Evolutionary conservation across 257 asterid species (phyloP).

Genomic region (Nicotiana attenuata): DNA sequence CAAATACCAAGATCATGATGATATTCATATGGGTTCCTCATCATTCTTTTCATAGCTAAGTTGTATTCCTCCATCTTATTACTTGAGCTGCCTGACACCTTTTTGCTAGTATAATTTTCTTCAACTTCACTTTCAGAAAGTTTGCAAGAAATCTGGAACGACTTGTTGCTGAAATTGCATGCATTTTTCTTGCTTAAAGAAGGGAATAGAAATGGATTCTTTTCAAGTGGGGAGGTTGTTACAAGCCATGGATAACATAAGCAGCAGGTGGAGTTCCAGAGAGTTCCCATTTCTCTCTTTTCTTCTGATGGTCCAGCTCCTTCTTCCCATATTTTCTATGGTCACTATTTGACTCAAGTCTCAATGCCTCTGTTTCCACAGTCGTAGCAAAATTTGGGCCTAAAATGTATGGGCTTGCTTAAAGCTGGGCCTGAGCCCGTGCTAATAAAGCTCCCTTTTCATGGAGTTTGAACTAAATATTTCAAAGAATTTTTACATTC

Average conservation of each 20-base stretch:
- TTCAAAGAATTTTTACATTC: no score
- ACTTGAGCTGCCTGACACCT: slow-evolving; percentile 9
- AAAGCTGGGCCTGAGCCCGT: not conserved
- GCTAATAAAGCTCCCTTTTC: no score
- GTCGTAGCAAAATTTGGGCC: not conserved
- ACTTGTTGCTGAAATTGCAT: slow-evolving; percentile 7
- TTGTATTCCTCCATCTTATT: slow-evolving; percentile 68
- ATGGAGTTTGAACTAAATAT: no score
- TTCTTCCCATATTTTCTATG: not conserved
- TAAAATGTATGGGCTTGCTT: not conserved
- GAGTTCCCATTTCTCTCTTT: slow-evolving; percentile 30
- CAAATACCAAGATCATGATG: slow-evolving; percentile 79
- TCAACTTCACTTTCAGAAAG: slow-evolving; percentile 37
- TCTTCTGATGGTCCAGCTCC: not conserved
- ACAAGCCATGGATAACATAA: slow-evolving; percentile 16
- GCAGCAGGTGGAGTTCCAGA: slow-evolving; percentile 11
- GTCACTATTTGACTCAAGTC: not conserved
- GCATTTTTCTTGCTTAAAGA: slow-evolving; percentile 16
- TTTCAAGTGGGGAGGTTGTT: slow-evolving; percentile 22
- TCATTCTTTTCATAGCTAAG: slow-evolving; percentile 73
- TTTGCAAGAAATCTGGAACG: slow-evolving; percentile 37
- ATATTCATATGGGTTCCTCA: slow-evolving; percentile 92
- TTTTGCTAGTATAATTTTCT: slow-evolving; percentile 11
- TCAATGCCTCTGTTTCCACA: not conserved
- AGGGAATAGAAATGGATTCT: slow-evolving; percentile 14